Conservation (phyloP, 345 rosid genomes). For the Rhizophora apiculata region DNA sequence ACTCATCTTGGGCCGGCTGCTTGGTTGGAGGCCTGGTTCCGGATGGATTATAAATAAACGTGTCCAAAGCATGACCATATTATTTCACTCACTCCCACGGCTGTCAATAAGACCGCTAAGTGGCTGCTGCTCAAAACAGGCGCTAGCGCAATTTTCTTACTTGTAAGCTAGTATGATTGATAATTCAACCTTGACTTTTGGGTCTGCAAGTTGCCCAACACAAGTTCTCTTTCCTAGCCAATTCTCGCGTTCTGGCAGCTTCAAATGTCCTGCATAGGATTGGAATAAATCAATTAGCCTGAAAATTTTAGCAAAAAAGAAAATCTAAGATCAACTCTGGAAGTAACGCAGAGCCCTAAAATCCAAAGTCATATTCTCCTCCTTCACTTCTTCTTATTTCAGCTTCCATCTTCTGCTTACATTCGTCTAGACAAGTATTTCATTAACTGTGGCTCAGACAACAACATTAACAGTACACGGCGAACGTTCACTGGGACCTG, state of each 20-base stretch:
- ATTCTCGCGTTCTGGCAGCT: too few relatives aligned
- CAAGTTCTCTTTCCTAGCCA: not conserved
- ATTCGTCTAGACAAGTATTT: constrained; percentile 37
- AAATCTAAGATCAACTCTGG: constrained; percentile 8
- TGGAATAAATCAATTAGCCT: too few relatives aligned
- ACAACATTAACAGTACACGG: not conserved
- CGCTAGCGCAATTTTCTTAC: too few relatives aligned
- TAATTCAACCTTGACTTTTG: not conserved
- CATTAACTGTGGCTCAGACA: constrained; percentile 53
- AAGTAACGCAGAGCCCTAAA: not conserved
- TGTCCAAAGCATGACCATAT: too few relatives aligned
- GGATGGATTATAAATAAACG: too few relatives aligned
- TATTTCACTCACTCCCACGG: too few relatives aligned
- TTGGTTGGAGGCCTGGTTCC: too few relatives aligned
- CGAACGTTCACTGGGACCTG: constrained; percentile 38
- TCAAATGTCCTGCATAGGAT: too few relatives aligned
- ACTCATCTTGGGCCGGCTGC: too few relatives aligned
- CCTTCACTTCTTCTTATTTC: constrained; percentile 9
- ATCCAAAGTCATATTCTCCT: constrained; percentile 11
- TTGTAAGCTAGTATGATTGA: not conserved
- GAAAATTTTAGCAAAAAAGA: too few relatives aligned
- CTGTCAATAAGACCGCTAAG: too few relatives aligned
- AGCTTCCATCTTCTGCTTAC: constrained; percentile 19
- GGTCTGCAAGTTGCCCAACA: not conserved
- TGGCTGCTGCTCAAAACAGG: too few relatives aligned